These are phyloP conservation scores for Sordariomycetes sp. DNA, from an alignment of 2,329 filamentous ascomycete genomes.

Conservation along the genomic window DNA sequence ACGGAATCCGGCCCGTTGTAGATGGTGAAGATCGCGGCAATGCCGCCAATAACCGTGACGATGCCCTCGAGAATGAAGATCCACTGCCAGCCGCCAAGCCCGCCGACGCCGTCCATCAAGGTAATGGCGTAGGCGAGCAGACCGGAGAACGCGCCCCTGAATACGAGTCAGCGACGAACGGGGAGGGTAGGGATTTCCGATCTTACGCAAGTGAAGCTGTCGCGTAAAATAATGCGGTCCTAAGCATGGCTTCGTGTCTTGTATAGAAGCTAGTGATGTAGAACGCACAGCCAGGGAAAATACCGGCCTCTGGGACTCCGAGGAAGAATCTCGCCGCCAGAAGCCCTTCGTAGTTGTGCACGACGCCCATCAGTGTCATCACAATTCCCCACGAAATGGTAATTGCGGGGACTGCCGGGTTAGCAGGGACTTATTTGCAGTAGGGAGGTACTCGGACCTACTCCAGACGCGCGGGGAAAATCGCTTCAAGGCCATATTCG, in stretches of 20 bases:
- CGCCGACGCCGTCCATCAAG: slow-evolving; percentile 45
- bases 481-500: slow-evolving; percentile 60
- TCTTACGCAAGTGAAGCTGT: slow-evolving; percentile 55
- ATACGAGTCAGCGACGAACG: slow-evolving; percentile 38
- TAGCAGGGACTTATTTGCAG: not conserved
- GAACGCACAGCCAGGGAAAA: slow-evolving; percentile 65
- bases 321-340: slow-evolving; percentile 60
- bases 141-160: slow-evolving; percentile 63
- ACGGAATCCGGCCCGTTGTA: slow-evolving; percentile 61
- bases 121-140: slow-evolving; percentile 56
- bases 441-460: not conserved
- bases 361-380: slow-evolving; percentile 49
- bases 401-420: slow-evolving; percentile 20
- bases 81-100: slow-evolving; percentile 52
- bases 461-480: slow-evolving; percentile 60
- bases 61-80: slow-evolving; percentile 63
- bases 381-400: slow-evolving; percentile 45
- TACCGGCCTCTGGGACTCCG: slow-evolving; percentile 60
- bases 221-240: slow-evolving; percentile 75
- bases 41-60: slow-evolving; percentile 37
- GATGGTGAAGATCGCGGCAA: slow-evolving; percentile 52
- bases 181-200: slow-evolving; percentile 59
- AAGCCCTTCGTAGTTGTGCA: slow-evolving; percentile 42
- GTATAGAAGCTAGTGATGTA: slow-evolving; percentile 66
- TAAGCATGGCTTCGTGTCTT: slow-evolving; percentile 65